These are phyloP conservation scores for apple (Malus domestica) DNA, from an alignment of 306 rosid species.

Conservation along the genomic window DNA sequence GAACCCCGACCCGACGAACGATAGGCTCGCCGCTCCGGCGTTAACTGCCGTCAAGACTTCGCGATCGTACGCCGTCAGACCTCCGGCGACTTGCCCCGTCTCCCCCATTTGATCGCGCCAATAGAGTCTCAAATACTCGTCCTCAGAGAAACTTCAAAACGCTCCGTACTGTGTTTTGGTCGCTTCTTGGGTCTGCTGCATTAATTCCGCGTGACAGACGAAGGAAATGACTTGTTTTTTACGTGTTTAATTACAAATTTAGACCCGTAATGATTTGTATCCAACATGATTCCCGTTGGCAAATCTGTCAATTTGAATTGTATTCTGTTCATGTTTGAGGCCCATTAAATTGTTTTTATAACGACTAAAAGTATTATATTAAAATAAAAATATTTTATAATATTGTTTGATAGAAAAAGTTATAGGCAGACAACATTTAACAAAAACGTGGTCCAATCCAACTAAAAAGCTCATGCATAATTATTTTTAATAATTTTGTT, in stretches of 20 bases:
- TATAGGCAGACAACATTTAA: background rate
- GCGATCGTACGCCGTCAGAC: constrained; percentile 56
- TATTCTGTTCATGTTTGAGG: background rate
- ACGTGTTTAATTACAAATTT: background rate
- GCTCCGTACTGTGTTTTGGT: background rate
- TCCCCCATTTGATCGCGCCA: constrained; percentile 33
- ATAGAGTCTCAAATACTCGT: background rate
- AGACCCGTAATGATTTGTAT: background rate
- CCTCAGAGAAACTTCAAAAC: background rate
- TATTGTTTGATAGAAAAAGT: too few species aligned
- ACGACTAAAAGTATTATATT: rapidly evolving
- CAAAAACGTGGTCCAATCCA: too few species aligned
- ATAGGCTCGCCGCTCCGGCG: constrained; percentile 79
- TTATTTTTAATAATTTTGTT: too few species aligned
- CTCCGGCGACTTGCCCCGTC: constrained; percentile 34
- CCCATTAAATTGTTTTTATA: too few species aligned
- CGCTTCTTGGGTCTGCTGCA: background rate
- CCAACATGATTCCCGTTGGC: background rate
- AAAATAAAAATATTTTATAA: too few species aligned
- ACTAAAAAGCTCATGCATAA: background rate
- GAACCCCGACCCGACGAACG: constrained; percentile 80
- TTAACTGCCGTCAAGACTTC: constrained; percentile 46
- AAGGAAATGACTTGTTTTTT: background rate
- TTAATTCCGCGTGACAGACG: constrained; percentile 3
- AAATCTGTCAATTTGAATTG: background rate